These are phyloP conservation scores for Glonium stellatum DNA, from an alignment of 495 filamentous ascomycete genomes.

Conservation along the genomic window DNA sequence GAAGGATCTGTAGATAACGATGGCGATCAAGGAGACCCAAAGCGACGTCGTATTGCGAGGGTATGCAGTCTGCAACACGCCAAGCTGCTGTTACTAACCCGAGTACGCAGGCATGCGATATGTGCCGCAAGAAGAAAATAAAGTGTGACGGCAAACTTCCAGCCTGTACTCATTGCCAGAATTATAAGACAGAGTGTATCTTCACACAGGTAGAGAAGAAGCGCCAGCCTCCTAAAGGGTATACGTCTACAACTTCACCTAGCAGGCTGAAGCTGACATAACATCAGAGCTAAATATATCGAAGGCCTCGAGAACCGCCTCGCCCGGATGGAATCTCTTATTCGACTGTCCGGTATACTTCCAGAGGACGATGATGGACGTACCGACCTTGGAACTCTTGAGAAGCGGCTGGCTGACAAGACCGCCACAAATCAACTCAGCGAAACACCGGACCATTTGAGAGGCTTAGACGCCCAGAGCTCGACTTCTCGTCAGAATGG, in stretches of 20 bases:
- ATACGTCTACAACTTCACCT: slow-evolving; percentile 29
- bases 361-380: slow-evolving; percentile 78
- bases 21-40: slow-evolving; percentile 76
- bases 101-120: slow-evolving; percentile 75
- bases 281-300: slow-evolving; percentile 83
- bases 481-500: slow-evolving; percentile 12
- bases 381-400: slow-evolving; percentile 81
- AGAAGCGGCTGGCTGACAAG: slow-evolving; percentile 72
- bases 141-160: slow-evolving; percentile 98
- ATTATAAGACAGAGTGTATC: slow-evolving; percentile 97
- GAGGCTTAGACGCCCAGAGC: slow-evolving; percentile 20
- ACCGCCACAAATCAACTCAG: slow-evolving; percentile 25
- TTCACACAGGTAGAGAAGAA: slow-evolving; percentile 99
- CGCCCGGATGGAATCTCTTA: slow-evolving; percentile 83
- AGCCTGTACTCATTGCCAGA: slow-evolving; percentile 89
- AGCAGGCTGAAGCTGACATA: slow-evolving; percentile 10
- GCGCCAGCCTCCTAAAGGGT: slow-evolving; percentile 95
- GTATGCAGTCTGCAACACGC: slow-evolving; percentile 41
- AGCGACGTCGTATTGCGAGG: slow-evolving; percentile 87
- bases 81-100: slow-evolving; percentile 8
- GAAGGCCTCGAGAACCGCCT: slow-evolving; percentile 93
- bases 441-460: slow-evolving; percentile 7
- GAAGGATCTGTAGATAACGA: slow-evolving; percentile 47
- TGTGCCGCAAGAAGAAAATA: slow-evolving; percentile 99
- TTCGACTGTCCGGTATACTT: slow-evolving; percentile 82